Percentiles rank a stretch among this genome's conserved stretches.
Evolutionary conservation across 2,329 filamentous ascomycete genomes (phyloP).

Genomic region (Colletotrichum sp.): DNA sequence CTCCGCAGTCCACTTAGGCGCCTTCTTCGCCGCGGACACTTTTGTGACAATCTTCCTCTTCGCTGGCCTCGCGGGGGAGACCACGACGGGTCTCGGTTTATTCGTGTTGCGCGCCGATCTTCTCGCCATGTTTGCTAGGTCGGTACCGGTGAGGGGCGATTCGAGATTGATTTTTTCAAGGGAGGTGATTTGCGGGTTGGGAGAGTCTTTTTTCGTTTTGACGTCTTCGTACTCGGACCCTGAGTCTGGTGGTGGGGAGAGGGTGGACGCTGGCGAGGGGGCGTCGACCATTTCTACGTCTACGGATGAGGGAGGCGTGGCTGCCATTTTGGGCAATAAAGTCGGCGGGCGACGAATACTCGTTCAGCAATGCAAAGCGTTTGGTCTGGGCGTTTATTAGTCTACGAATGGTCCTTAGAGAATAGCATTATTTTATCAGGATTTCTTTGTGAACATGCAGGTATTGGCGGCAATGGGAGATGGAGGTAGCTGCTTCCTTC

Average conservation of each 20-base stretch:
- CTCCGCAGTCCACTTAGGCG: constrained; percentile 38
- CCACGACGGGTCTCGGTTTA: neutral
- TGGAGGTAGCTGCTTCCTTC: neutral
- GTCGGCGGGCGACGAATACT: neutral
- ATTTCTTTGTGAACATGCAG: neutral
- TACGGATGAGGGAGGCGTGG: neutral
- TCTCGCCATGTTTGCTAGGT: neutral
- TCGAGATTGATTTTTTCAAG: neutral
- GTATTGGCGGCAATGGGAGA: neutral
- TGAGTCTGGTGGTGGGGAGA: neutral
- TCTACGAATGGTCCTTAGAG: neutral
- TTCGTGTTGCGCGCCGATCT: constrained; percentile 7
- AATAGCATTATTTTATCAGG: neutral
- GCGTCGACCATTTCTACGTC: constrained; percentile 19
- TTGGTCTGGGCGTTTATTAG: neutral
- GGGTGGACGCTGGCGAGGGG: neutral
- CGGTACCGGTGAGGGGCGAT: neutral
- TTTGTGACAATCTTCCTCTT: constrained; percentile 21
- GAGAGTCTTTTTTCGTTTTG: neutral
- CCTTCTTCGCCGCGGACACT: constrained; percentile 27
- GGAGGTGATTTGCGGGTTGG: neutral
- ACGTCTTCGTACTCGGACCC: neutral
- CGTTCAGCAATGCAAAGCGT: neutral
- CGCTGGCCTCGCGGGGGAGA: neutral
- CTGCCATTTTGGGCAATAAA: constrained; percentile 1